phyloP scores from a whole-genome alignment of 176 grass and related monocot genomes.

The Cenchrus americanus region DNA sequence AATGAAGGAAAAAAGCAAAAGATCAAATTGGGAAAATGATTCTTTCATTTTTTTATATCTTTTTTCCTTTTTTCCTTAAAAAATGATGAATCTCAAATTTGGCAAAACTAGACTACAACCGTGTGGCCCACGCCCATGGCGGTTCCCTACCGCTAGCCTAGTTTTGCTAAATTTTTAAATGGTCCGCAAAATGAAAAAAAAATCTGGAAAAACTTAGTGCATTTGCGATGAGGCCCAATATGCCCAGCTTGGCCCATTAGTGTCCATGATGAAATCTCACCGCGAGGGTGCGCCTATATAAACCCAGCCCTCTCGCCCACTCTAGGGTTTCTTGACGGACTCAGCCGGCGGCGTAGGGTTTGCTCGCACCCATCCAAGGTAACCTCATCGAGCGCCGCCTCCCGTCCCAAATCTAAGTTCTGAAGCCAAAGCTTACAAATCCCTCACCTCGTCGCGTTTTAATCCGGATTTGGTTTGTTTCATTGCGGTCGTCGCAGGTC shows the following conservation, averaged over 20 bases:
- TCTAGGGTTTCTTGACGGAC: conserved; percentile 20
- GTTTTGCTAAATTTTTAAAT: too few species aligned
- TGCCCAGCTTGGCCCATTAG: background rate
- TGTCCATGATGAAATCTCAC: background rate
- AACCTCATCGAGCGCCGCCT: background rate
- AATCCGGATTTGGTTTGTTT: background rate
- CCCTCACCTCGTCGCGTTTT: background rate
- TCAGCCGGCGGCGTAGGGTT: conserved; percentile 42
- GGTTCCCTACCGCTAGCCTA: too few species aligned
- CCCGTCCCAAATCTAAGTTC: background rate
- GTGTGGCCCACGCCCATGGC: too few species aligned
- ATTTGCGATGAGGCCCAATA: background rate
- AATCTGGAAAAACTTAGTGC: background rate
- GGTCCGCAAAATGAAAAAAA: too few species aligned
- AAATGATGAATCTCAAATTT: too few species aligned
- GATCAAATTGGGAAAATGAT: background rate
- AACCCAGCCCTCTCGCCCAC: accelerated
- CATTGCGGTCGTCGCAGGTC: background rate
- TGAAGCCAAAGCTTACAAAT: background rate
- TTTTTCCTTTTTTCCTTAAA: too few species aligned
- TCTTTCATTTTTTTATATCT: too few species aligned
- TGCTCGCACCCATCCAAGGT: background rate
- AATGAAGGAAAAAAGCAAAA: background rate
- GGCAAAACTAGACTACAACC: too few species aligned
- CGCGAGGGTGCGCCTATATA: background rate